Conservation (phyloP, 257 asterid genomes). For the Mitragyna speciosa region DNA sequence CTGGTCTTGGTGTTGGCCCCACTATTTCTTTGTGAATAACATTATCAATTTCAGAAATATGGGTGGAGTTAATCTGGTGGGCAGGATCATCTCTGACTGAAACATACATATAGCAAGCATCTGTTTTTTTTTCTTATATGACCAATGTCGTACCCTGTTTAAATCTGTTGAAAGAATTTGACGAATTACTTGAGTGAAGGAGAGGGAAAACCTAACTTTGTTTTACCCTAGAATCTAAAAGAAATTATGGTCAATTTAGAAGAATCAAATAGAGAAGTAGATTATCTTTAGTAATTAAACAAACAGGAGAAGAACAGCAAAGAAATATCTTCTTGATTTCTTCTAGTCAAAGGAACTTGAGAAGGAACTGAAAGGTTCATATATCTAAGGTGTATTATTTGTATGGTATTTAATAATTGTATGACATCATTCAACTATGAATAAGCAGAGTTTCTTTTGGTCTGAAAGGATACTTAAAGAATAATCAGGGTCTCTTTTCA, state of each 20-base stretch:
- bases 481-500: neutral
- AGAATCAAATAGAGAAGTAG: neutral
- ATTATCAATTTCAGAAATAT: neutral
- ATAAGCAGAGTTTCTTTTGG: neutral
- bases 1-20: neutral
- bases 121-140: neutral
- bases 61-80: neutral
- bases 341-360: neutral
- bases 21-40: neutral
- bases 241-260: neutral
- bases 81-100: neutral
- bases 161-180: neutral
- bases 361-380: no score
- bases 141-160: neutral
- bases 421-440: neutral
- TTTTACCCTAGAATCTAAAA: neutral
- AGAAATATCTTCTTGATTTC: neutral
- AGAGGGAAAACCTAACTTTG: neutral
- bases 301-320: neutral
- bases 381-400: neutral
- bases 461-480: neutral
- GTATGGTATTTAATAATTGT: neutral
- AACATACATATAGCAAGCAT: neutral
- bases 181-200: neutral
- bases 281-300: neutral